Conservation (phyloP, 768 basidiomycete species). For the Harrya chromipes region DNA sequence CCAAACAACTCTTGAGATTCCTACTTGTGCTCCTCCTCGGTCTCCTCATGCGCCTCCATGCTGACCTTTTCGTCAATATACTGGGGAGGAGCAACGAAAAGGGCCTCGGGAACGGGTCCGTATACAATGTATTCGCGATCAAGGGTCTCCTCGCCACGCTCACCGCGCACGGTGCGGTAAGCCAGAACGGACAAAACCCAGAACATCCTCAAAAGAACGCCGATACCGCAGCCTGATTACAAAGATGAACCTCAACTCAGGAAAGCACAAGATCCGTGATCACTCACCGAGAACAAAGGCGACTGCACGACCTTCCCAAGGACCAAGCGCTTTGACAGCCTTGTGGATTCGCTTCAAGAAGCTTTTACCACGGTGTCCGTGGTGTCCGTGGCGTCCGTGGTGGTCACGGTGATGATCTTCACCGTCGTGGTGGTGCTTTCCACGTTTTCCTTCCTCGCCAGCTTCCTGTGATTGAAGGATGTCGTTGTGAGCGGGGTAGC, state of each 20-base stretch:
- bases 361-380: slow-evolving; percentile 30
- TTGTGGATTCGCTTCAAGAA: slow-evolving; percentile 62
- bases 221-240: slow-evolving; percentile 70
- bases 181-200: slow-evolving; percentile 67
- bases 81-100: slow-evolving; percentile 51
- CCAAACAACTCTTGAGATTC: neutral
- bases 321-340: slow-evolving; percentile 67
- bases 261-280: neutral
- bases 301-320: slow-evolving; percentile 81
- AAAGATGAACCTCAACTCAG: neutral
- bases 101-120: slow-evolving; percentile 45
- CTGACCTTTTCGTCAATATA: slow-evolving; percentile 58
- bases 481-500: slow-evolving; percentile 1
- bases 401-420: slow-evolving; percentile 4
- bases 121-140: slow-evolving; percentile 41
- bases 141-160: slow-evolving; percentile 41
- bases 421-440: slow-evolving; percentile 3
- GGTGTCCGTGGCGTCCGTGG: slow-evolving; percentile 15
- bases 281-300: slow-evolving; percentile 77
- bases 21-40: slow-evolving; percentile 20
- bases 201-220: slow-evolving; percentile 77
- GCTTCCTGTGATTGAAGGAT: slow-evolving; percentile 5
- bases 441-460: slow-evolving; percentile 9
- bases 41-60: slow-evolving; percentile 9
- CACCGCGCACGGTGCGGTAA: slow-evolving; percentile 53